A percentile compares a stretch with the other conserved stretches of the same genome.
Evolutionary conservation across 192 early-diverging fungal genomes (phyloP).

Genomic region (Coemansia sp.): DNA sequence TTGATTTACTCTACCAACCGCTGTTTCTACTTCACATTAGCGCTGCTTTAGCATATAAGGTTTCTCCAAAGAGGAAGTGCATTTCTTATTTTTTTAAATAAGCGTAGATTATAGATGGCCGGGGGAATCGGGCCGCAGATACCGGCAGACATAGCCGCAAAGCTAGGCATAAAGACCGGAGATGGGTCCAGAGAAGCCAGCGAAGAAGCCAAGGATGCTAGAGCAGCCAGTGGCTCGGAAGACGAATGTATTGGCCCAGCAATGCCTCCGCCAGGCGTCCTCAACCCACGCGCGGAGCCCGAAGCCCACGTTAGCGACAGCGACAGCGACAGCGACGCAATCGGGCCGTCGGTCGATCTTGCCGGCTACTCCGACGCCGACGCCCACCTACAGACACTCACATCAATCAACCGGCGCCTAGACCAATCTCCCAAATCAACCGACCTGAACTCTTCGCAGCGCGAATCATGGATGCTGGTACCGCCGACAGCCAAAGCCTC

Average conservation of each 20-base stretch:
- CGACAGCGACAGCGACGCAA: conserved; percentile 8
- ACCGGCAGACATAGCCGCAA: conserved; percentile 45
- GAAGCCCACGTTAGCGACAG: not conserved
- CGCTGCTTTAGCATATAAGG: no score
- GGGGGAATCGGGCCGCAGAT: conserved; percentile 47
- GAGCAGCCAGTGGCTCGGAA: not conserved
- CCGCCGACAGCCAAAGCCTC: conserved; percentile 26
- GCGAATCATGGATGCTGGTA: conserved; percentile 50
- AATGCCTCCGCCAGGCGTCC: conserved; percentile 24
- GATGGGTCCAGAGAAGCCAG: not conserved
- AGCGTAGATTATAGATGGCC: not conserved
- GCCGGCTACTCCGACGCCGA: conserved; percentile 29
- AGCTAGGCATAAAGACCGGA: conserved; percentile 25
- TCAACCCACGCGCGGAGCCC: not conserved
- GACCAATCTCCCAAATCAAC: not conserved
- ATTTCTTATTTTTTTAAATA: no score
- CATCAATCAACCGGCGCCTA: conserved; percentile 17
- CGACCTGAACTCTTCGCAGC: not conserved
- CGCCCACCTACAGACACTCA: conserved; percentile 24
- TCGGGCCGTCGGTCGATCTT: conserved; percentile 33
- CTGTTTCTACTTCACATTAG: not conserved
- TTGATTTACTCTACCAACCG: not conserved
- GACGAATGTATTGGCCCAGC: conserved; percentile 23
- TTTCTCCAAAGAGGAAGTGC: no score
- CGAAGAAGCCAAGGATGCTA: not conserved